Evolutionary conservation across 225 moss, liverwort and hornwort genomes (phyloP), one percentile per base, ranked within the genome.

Genomic region (Thuidium tamariscinum): DNA sequence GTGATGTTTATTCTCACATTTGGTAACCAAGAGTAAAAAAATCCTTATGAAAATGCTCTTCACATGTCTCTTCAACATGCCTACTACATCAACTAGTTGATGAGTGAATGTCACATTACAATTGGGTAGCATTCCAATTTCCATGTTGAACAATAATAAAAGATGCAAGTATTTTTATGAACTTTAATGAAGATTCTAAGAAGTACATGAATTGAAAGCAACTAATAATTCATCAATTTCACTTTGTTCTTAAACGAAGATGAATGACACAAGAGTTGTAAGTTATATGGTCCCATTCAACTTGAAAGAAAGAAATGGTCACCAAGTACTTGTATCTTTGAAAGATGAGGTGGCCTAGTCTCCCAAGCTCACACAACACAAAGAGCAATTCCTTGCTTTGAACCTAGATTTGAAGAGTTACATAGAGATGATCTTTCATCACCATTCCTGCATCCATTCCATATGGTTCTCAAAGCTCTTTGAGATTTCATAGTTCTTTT

Each of bases 361-460:
- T 74, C 32, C 12, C 4, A 34, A 0, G 7, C 13, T 51, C n/a
- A 74, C 14, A 13, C 12, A 14, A 13, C 12, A 14, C 16, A 29
- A 71, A 52, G 14, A 2, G n/a, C 2, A 4, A 54, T 23, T 52
- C 54, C 9, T 75, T 2, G 0, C 2, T 54, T 63, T 23, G 20
- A 57, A 57, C 51, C 37, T 81, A 37, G 90, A 88, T 90, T 65
- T 52, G 88, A 88, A 82, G n/a, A 85, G 78, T 78, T 71, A 48
- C 78, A 11, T 81, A 36, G 86, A 75, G 51, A 34, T 19, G 4
- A 79, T 62, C 76, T n/a, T 2, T n/a, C 2, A 36, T 81, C 32
- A 32, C 17, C 37, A 79, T 81, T 15, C 61, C 30, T 48, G 80
- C 52, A 84, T 79, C 22, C 22, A 60, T n/a, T 74, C 69, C 9